A percentile compares a stretch with the other conserved stretches of the same genome.
These are phyloP conservation scores for Leccinum variicolor DNA, from an alignment of 768 basidiomycete species.

Conservation along the genomic window DNA sequence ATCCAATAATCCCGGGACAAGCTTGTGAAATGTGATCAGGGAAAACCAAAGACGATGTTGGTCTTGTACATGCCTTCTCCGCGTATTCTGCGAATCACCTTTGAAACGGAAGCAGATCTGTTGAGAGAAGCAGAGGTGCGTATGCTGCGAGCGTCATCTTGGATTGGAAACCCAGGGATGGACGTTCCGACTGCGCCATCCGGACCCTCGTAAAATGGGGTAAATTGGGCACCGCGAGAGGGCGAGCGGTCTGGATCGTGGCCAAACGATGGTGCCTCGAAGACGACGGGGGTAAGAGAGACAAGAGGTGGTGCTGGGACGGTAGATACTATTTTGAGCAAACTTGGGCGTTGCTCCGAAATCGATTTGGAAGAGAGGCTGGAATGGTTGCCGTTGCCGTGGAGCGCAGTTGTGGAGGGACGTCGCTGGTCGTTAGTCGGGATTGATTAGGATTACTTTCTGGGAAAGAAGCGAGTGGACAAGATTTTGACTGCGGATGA, in stretches of 20 bases:
- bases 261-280: slow-evolving; percentile 70
- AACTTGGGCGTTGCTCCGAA: slow-evolving; percentile 53
- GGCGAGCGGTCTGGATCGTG: slow-evolving; percentile 61
- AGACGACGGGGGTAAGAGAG: slow-evolving; percentile 81
- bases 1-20: slow-evolving; percentile 97
- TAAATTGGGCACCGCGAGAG: slow-evolving; percentile 46
- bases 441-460: slow-evolving; percentile 68
- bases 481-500: slow-evolving; percentile 92
- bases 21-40: slow-evolving; percentile 41
- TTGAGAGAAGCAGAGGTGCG: slow-evolving; percentile 70
- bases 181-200: slow-evolving; percentile 66
- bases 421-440: slow-evolving; percentile 50
- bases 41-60: slow-evolving; percentile 2
- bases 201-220: slow-evolving; percentile 52
- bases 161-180: slow-evolving; percentile 91
- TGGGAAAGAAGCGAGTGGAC: slow-evolving; percentile 97
- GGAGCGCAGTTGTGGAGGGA: slow-evolving; percentile 48
- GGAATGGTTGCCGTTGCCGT: slow-evolving; percentile 42
- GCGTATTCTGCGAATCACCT: slow-evolving; percentile 84
- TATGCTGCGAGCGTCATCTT: slow-evolving; percentile 86
- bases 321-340: slow-evolving; percentile 48
- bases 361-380: slow-evolving; percentile 45
- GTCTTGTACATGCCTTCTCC: slow-evolving; percentile 66
- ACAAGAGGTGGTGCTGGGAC: slow-evolving; percentile 78
- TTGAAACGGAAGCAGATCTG: slow-evolving; percentile 80